Conservation (phyloP, 768 basidiomycete species). For the Xanthoconium stramineum region DNA sequence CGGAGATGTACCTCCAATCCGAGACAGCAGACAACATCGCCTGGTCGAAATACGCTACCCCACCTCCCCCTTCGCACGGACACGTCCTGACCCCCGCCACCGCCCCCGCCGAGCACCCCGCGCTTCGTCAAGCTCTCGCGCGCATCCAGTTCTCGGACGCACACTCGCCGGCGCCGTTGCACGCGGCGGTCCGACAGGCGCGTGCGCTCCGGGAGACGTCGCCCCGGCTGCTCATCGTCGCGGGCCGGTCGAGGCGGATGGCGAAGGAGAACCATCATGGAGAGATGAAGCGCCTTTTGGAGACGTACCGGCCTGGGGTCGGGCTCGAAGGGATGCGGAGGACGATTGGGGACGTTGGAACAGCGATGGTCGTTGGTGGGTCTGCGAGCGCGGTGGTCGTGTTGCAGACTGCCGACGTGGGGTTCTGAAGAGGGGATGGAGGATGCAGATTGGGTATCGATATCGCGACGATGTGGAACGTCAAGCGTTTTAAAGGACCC, state of each 20-base stretch:
- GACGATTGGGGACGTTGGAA: constrained; percentile 85
- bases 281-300: constrained; percentile 67
- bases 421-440: not conserved
- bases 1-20: constrained; percentile 67
- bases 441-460: no score
- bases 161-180: constrained; percentile 56
- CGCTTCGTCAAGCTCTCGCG: constrained; percentile 37
- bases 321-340: constrained; percentile 46
- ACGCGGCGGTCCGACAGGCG: constrained; percentile 49
- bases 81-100: not conserved
- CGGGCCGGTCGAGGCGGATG: constrained; percentile 73
- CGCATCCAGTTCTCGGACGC: constrained; percentile 63
- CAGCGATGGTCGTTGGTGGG: constrained; percentile 69
- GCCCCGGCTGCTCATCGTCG: constrained; percentile 55
- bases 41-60: constrained; percentile 61
- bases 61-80: constrained; percentile 1
- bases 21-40: constrained; percentile 80
- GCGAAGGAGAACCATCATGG: constrained; percentile 66
- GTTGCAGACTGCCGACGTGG: constrained; percentile 53
- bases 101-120: constrained; percentile 1
- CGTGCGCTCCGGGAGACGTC: constrained; percentile 20
- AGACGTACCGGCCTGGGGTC: constrained; percentile 30
- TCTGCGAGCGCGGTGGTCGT: constrained; percentile 58
- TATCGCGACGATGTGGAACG: no score
- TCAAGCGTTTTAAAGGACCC: no score